Base-by-base conservation (phyloP, 1,284 basidiomycete genomes). In the Coniophora puteana region DNA sequence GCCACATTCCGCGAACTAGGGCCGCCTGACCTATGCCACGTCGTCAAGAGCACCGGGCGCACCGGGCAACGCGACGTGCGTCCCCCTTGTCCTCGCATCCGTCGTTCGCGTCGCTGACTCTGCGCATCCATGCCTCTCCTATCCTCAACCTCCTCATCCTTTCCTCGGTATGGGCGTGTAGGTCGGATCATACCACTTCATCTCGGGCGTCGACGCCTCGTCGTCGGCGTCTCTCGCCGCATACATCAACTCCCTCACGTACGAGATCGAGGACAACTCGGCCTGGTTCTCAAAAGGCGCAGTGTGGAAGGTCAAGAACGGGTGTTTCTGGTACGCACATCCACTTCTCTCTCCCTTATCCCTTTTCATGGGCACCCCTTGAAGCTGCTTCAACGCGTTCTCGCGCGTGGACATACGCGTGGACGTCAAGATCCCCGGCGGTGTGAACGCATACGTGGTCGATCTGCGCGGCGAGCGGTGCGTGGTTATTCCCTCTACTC, bases 351-450 rank as follows among this genome's bases (percentile, higher is more conserved):
- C 26, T 13, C 16, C 3, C 37, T 27, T 4, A 10, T 8, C 11
- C 13, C 10, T 14, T 17, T 13, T 17, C 10, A 21, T 23, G 30
- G 22, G 44, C 29, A 10, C n/a, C 28, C 5, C 25, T 23, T 26
- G n/a, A 50, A 90, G 89, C 64, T 96, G 93, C 65, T 99, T 97
- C 71, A 96, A 99, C 61, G 96, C 96, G 12, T 99, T 99, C 61
- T 95, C 93, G 29, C 74, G 96, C 16, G 90, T 99, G 27, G 96
- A 99, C 57, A 84, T 99, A 18, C 81, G 95, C 30, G 94, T 99
- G 6, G 95, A 99, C 51, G 96, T 98, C 44, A 95, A 95, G 65
- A 99, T 99, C 38, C 96, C 96, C 0, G 95, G 95, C 30, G 94
- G 94, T 18, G 96, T 99, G 3, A 83, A 89, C 53, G 90, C 95